These are phyloP conservation scores for Arthrobotrys megalospora DNA, from an alignment of 2,329 filamentous ascomycete genomes.

Conservation along the genomic window DNA sequence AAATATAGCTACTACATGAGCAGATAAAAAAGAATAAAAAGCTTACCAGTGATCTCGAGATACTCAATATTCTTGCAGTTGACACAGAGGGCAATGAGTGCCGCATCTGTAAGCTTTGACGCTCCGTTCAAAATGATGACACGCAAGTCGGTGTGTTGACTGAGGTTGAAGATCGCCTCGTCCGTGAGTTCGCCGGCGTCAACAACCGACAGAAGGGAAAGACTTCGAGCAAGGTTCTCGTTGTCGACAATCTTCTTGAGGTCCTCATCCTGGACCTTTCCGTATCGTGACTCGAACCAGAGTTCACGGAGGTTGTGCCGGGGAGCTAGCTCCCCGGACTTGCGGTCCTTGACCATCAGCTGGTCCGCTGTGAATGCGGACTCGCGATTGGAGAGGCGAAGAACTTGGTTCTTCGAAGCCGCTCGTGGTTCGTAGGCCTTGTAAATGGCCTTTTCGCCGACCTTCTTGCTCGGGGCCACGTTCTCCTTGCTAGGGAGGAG, in stretches of 20 bases:
- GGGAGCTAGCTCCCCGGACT: neutral
- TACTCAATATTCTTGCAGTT: conserved; percentile 40
- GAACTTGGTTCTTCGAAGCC: conserved; percentile 5
- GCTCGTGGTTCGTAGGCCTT: neutral
- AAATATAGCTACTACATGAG: no score
- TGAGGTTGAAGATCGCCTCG: conserved; percentile 29
- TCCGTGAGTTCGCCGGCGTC: conserved; percentile 24
- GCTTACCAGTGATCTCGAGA: conserved; percentile 40
- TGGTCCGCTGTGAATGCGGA: conserved; percentile 2
- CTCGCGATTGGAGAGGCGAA: conserved; percentile 3
- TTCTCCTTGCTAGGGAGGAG: no score
- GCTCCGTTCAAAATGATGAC: conserved; percentile 40
- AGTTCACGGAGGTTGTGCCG: conserved; percentile 20
- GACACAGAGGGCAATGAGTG: conserved; percentile 15
- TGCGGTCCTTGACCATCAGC: neutral
- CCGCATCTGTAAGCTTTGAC: conserved; percentile 31
- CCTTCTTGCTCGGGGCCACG: no score
- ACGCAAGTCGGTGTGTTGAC: conserved; percentile 10
- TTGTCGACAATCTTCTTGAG: conserved; percentile 3
- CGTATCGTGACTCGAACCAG: conserved; percentile 31
- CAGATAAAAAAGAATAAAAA: neutral
- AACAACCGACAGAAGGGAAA: conserved; percentile 15
- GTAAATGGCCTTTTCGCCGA: no score
- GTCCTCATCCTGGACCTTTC: conserved; percentile 13
- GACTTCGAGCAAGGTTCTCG: neutral